Conservation (phyloP, 805 yeast genomes). For the Wickerhamiella qilinensis region DNA sequence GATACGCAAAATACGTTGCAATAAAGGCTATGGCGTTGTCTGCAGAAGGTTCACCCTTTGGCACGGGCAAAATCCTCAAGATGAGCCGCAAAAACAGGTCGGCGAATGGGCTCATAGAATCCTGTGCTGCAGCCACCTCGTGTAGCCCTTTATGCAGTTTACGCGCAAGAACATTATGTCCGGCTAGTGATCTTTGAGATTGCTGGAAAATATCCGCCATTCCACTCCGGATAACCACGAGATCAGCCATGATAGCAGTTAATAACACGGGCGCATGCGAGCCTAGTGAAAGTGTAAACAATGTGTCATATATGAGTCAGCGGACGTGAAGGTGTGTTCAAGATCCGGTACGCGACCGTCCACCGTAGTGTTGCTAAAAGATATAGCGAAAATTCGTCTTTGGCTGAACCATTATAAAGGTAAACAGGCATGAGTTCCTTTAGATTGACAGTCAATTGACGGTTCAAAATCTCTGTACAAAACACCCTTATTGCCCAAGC, state of each 20-base stretch:
- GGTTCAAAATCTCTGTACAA: no score
- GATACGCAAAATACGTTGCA: constrained; percentile 40
- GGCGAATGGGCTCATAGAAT: constrained; percentile 29
- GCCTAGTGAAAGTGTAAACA: no score
- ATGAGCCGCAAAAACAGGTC: constrained; percentile 42
- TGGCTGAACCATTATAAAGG: no score
- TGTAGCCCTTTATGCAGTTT: constrained; percentile 5
- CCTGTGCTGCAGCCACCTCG: constrained; percentile 2
- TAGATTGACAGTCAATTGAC: no score
- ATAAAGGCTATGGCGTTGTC: constrained; percentile 89
- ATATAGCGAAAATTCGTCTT: no score
- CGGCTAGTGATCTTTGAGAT: constrained; percentile 6
- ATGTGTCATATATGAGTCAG: no score
- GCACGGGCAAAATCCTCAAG: constrained; percentile 53
- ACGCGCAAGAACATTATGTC: constrained; percentile 4
- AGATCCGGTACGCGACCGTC: no score
- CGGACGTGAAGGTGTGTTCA: no score
- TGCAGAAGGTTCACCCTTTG: constrained; percentile 70
- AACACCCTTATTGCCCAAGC: no score
- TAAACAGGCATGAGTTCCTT: no score
- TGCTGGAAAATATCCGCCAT: constrained; percentile 10
- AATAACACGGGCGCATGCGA: no score
- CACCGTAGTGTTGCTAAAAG: no score
- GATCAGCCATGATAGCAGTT: background rate
- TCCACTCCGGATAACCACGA: constrained; percentile 1